These are phyloP conservation scores for Russula compacta DNA, from an alignment of 768 basidiomycete genomes.

Conservation along the genomic window DNA sequence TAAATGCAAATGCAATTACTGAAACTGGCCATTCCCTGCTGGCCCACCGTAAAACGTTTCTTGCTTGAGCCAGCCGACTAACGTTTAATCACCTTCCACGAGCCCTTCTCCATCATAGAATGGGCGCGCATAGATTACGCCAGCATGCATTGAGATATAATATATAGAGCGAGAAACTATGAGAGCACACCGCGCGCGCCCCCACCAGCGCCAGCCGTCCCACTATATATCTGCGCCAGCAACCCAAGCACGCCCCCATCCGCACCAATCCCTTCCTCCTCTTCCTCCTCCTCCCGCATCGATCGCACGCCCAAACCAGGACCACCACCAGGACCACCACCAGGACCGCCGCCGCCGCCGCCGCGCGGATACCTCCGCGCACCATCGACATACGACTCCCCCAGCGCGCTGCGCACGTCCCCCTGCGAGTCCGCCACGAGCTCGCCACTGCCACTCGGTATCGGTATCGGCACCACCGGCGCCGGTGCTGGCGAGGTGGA, in stretches of 20 bases:
- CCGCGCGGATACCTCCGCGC: constrained; percentile 34
- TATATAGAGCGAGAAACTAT: not conserved
- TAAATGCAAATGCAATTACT: no score
- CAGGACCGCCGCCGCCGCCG: no score
- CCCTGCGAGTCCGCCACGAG: constrained; percentile 35
- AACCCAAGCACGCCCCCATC: constrained; percentile 82
- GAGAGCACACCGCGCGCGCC: constrained; percentile 10
- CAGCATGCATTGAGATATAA: not conserved
- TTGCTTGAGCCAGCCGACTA: no score
- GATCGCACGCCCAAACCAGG: constrained; percentile 6
- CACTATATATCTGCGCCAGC: constrained; percentile 78
- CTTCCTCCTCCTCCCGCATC: constrained; percentile 29
- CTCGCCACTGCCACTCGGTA: constrained; percentile 17
- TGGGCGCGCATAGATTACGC: not conserved
- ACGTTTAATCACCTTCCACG: no score
- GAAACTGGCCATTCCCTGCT: no score
- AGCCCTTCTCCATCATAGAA: no score
- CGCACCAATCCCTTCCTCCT: constrained; percentile 50
- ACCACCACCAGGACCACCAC: constrained; percentile 21
- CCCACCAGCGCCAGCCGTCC: constrained; percentile 27
- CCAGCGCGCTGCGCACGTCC: constrained; percentile 52
- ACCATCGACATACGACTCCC: constrained; percentile 73
- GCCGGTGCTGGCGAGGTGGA: not conserved
- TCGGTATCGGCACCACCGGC: not conserved
- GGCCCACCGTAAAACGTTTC: no score